Conservation (phyloP, 2,329 filamentous ascomycete species). For the Ascochyta rabiei region DNA sequence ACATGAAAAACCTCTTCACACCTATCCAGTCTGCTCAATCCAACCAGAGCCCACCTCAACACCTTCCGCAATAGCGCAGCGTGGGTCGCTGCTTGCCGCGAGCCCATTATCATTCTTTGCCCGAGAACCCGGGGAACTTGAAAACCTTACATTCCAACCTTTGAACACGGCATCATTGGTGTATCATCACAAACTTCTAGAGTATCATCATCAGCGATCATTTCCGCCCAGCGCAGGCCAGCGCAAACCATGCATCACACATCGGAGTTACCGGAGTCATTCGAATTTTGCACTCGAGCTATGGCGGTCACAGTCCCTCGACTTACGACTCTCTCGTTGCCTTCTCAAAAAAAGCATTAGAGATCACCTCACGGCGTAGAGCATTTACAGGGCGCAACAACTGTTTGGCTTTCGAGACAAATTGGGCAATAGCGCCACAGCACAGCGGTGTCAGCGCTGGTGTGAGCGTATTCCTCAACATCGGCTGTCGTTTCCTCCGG, state of each 20-base stretch:
- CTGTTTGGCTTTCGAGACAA: conserved; percentile 17
- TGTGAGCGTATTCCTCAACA: conserved; percentile 17
- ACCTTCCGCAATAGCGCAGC: background rate
- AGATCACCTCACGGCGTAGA: conserved; percentile 37
- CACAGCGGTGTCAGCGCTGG: conserved; percentile 19
- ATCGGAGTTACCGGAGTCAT: conserved; percentile 36
- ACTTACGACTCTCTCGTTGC: conserved; percentile 28
- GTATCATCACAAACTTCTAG: conserved; percentile 27
- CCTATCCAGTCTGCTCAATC: conserved; percentile 52
- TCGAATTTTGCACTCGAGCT: conserved; percentile 16
- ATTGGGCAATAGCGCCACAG: conserved; percentile 18
- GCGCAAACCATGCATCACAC: conserved; percentile 36
- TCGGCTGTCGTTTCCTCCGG: conserved; percentile 23
- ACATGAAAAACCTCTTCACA: conserved; percentile 74
- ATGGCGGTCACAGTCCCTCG: conserved; percentile 25
- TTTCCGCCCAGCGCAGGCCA: conserved; percentile 19
- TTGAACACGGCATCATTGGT: conserved; percentile 27
- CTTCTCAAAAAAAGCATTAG: conserved; percentile 45
- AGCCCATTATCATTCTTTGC: background rate
- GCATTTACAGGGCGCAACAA: conserved; percentile 43
- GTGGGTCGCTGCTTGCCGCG: background rate
- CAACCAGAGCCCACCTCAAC: conserved; percentile 5
- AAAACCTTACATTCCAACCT: conserved; percentile 15
- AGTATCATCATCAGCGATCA: conserved; percentile 22
- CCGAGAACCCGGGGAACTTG: conserved; percentile 4